Percentiles rank a stretch among this genome's conserved stretches.
These are phyloP conservation scores for Micractinium sp. DNA, from an alignment of 139 green algal species.

Conservation along the genomic window DNA sequence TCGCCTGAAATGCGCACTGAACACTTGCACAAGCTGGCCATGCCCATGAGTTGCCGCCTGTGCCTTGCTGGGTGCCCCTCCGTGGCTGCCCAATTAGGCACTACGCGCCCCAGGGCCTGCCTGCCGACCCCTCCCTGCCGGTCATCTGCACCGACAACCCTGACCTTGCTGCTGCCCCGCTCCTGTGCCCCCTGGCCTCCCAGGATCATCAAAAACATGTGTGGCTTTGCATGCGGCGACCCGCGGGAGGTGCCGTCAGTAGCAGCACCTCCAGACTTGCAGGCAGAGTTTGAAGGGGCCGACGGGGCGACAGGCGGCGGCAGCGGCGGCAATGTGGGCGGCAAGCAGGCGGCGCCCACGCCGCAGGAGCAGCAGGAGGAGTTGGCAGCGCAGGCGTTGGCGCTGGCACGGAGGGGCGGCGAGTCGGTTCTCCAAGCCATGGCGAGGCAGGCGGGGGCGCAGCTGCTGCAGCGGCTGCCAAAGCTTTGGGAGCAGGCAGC, in stretches of 20 bases:
- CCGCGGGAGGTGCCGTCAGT: constrained; percentile 50
- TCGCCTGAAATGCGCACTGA: no score
- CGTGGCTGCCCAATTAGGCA: neutral
- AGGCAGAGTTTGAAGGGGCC: constrained; percentile 17
- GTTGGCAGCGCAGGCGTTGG: constrained; percentile 20
- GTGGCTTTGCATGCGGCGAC: constrained; percentile 77
- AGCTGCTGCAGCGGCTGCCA: constrained; percentile 67
- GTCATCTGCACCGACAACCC: neutral
- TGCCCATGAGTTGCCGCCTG: no score
- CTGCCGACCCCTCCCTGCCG: neutral
- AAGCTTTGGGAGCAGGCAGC: constrained; percentile 71
- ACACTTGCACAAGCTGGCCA: no score
- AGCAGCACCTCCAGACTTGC: constrained; percentile 27
- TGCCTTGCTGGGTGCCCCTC: neutral
- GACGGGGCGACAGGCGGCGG: neutral
- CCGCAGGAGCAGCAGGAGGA: constrained; percentile 25
- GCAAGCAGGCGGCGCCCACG: neutral
- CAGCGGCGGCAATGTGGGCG: neutral
- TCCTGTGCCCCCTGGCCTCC: neutral
- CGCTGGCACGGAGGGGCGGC: constrained; percentile 62
- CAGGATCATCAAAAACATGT: constrained; percentile 86
- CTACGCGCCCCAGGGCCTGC: neutral
- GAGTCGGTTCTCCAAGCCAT: constrained; percentile 72
- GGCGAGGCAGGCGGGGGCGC: constrained; percentile 46
- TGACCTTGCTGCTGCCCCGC: neutral